Evolutionary conservation across 225 moss, liverwort and hornwort genomes (phyloP).

Genomic region (Physcomitrellopsis africana): DNA sequence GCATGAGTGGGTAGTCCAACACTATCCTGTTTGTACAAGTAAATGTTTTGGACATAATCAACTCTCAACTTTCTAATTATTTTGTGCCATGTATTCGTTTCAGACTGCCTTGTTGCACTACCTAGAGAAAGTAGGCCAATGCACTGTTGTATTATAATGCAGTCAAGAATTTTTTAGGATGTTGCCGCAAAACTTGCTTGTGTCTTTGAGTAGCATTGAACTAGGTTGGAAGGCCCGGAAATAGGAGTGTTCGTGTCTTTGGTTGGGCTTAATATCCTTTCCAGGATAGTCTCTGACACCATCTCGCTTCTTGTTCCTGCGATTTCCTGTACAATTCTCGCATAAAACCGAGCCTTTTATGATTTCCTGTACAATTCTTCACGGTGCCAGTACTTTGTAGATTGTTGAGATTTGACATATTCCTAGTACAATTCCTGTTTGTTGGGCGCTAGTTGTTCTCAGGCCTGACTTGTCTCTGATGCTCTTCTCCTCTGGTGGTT

Average conservation of each 20-base stretch:
- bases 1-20: conserved; percentile 5
- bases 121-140: conserved; percentile 12
- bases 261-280: too few relatives aligned
- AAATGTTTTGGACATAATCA: conserved; percentile 16
- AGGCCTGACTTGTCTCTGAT: too few relatives aligned
- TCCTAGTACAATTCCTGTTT: too few relatives aligned
- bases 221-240: not conserved
- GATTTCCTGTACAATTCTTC: too few relatives aligned
- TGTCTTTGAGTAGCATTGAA: not conserved
- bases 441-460: too few relatives aligned
- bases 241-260: not conserved
- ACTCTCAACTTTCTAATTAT: not conserved
- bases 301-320: too few relatives aligned
- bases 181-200: not conserved
- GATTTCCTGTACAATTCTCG: too few relatives aligned
- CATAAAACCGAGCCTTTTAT: too few relatives aligned
- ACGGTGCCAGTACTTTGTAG: too few relatives aligned
- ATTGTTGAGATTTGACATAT: too few relatives aligned
- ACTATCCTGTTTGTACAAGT: conserved; percentile 10
- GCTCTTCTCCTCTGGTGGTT: too few relatives aligned
- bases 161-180: not conserved
- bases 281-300: too few relatives aligned
- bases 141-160: conserved; percentile 20
- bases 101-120: not conserved
- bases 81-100: conserved; percentile 19